Percentiles rank a stretch among this genome's conserved stretches.
phyloP scores from a whole-genome alignment of 768 basidiomycete genomes.

The Boletus pseudo-olivaceus region DNA sequence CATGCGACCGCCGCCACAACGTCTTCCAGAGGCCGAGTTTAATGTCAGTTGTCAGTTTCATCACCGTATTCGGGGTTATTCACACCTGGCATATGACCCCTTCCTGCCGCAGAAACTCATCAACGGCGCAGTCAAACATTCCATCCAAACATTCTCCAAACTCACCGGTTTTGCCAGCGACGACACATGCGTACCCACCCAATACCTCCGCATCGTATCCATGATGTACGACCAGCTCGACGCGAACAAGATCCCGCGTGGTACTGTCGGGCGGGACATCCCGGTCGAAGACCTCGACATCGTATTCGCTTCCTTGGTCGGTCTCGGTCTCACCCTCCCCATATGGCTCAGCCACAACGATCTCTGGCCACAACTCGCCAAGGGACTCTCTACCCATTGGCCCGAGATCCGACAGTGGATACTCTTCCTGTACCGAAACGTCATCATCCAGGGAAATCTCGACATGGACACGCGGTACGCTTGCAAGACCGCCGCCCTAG shows the following conservation, averaged over 20 bases:
- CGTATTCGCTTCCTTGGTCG: constrained; percentile 12
- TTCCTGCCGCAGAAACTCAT: constrained; percentile 12
- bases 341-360: constrained; percentile 21
- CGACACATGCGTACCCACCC: constrained; percentile 12
- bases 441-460: constrained; percentile 10
- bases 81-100: neutral
- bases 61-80: neutral
- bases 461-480: constrained; percentile 10
- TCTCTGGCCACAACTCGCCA: constrained; percentile 10
- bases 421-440: constrained; percentile 18
- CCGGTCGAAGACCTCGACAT: constrained; percentile 9
- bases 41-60: constrained; percentile 23
- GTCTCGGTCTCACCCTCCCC: constrained; percentile 23
- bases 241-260: constrained; percentile 16
- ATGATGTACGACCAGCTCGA: constrained; percentile 22
- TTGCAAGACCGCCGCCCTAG: constrained; percentile 24
- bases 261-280: constrained; percentile 3
- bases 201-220: constrained; percentile 23
- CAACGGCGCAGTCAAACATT: constrained; percentile 6
- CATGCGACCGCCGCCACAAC: neutral
- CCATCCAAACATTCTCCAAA: constrained; percentile 11
- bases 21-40: constrained; percentile 15
- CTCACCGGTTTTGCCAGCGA: constrained; percentile 14
- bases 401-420: constrained; percentile 27
- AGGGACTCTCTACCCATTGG: constrained; percentile 18